A percentile compares a stretch with the other conserved stretches of the same genome.
These are phyloP conservation scores for Pseudonitzschia pungens DNA, from an alignment of 108 stramenopile species.

Conservation along the genomic window DNA sequence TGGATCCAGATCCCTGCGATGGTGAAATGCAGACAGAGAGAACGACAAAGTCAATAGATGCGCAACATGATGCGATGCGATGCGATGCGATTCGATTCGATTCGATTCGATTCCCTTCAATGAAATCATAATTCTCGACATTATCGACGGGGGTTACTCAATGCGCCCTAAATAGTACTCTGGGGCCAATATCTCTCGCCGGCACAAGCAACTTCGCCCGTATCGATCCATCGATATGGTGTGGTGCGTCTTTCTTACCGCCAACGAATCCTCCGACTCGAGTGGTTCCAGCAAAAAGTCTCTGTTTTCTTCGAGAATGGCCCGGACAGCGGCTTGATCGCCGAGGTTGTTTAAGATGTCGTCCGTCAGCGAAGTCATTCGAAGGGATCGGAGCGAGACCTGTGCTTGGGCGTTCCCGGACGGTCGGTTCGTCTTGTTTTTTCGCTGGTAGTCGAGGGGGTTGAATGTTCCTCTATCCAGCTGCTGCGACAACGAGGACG, in stretches of 20 bases:
- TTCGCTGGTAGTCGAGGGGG: not conserved
- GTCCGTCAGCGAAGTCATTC: slow-evolving; percentile 29
- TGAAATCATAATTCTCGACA: not conserved
- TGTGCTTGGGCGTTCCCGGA: not conserved
- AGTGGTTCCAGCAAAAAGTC: slow-evolving; percentile 53
- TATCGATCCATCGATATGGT: not conserved
- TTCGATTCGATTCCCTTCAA: not conserved
- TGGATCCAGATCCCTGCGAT: slow-evolving; percentile 39
- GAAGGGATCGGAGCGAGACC: slow-evolving; percentile 25
- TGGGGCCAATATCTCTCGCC: no score
- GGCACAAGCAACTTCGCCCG: no score
- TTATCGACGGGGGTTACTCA: not conserved
- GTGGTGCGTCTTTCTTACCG: slow-evolving; percentile 15
- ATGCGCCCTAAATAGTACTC: not conserved
- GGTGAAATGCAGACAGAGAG: not conserved
- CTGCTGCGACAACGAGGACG: not conserved
- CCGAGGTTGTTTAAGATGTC: slow-evolving; percentile 29
- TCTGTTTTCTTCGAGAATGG: slow-evolving; percentile 26
- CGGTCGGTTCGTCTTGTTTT: not conserved
- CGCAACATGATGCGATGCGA: not conserved
- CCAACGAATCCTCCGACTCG: slow-evolving; percentile 37
- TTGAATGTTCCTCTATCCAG: slow-evolving; percentile 10
- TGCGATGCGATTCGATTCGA: not conserved
- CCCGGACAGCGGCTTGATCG: slow-evolving; percentile 12
- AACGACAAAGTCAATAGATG: not conserved